Conservation (phyloP, 2,329 filamentous ascomycete genomes). For the Emmonsiellopsis sp. region DNA sequence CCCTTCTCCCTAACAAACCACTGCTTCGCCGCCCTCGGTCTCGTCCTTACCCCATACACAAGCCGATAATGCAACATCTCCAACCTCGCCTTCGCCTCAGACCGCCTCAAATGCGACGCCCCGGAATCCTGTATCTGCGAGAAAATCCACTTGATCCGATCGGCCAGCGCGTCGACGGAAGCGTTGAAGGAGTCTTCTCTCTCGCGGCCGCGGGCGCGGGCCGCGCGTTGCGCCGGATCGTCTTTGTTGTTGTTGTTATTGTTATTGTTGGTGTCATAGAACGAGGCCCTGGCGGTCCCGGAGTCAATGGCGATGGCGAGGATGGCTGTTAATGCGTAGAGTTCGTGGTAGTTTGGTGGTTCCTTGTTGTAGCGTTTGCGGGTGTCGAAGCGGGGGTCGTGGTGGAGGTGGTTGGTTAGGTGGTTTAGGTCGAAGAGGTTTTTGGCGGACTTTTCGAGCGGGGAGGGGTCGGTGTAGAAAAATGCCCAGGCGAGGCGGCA, state of each 20-base stretch:
- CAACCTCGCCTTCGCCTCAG: slow-evolving; percentile 67
- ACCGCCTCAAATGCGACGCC: slow-evolving; percentile 60
- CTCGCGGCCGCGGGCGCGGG: slow-evolving; percentile 18
- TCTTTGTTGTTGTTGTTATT: too few relatives aligned
- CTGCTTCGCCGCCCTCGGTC: slow-evolving; percentile 44
- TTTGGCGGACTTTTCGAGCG: slow-evolving; percentile 19
- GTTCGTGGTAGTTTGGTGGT: slow-evolving; percentile 52
- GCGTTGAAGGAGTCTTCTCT: slow-evolving; percentile 53
- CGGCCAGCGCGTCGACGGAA: slow-evolving; percentile 58
- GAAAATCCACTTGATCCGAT: slow-evolving; percentile 47
- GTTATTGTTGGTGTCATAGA: background rate
- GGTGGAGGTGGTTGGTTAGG: slow-evolving; percentile 20
- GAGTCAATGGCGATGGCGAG: slow-evolving; percentile 69
- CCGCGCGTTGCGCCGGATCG: too few relatives aligned
- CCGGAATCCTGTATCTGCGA: slow-evolving; percentile 64
- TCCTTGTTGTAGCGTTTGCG: background rate
- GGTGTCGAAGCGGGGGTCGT: slow-evolving; percentile 24
- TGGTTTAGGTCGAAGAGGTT: slow-evolving; percentile 22
- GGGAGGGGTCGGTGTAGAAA: slow-evolving; percentile 20
- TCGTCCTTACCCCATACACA: slow-evolving; percentile 60
- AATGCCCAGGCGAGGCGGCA: slow-evolving; percentile 32
- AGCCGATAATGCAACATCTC: slow-evolving; percentile 69
- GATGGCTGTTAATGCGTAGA: slow-evolving; percentile 57
- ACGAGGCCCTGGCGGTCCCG: slow-evolving; percentile 29
- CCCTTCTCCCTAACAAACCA: slow-evolving; percentile 20